phyloP scores from a whole-genome alignment of 331 rosid species.

The Pyrus hybrid region DNA sequence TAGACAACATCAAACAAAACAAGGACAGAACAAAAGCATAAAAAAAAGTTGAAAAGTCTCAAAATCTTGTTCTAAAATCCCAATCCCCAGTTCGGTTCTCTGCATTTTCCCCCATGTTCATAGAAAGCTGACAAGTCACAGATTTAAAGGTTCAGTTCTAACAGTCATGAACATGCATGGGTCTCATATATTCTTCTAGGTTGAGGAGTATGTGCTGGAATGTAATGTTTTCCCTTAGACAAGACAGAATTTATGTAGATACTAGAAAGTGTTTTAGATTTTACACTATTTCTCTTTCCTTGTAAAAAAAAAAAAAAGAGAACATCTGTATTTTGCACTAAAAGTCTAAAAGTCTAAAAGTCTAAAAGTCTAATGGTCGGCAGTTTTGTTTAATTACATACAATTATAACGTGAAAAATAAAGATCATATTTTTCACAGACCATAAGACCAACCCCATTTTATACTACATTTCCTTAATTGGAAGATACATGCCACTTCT shows the following conservation, averaged over 20 bases:
- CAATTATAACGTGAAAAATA: conserved; percentile 18
- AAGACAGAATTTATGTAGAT: conserved; percentile 3
- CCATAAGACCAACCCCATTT: conserved; percentile 12
- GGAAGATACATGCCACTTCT: conserved; percentile 3
- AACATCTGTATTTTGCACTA: conserved; percentile 51
- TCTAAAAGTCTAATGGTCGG: background rate
- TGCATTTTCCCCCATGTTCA: background rate
- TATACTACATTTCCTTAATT: conserved; percentile 1
- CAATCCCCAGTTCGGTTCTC: background rate
- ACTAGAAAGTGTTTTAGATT: conserved; percentile 6
- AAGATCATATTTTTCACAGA: background rate
- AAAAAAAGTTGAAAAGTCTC: background rate
- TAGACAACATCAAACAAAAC: background rate
- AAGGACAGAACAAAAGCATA: background rate
- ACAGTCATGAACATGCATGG: background rate
- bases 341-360: conserved; percentile 26
- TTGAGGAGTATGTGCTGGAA: background rate
- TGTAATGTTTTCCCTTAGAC: background rate
- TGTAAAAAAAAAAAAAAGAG: conserved; percentile 23
- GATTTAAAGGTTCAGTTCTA: background rate
- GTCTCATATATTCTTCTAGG: background rate
- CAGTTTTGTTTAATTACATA: conserved; percentile 20
- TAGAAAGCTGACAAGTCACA: background rate
- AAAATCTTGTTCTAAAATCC: background rate
- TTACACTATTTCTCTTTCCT: conserved; percentile 20